phyloP scores from a whole-genome alignment of 1,284 basidiomycete species.

The Thecaphora thlaspeos region DNA sequence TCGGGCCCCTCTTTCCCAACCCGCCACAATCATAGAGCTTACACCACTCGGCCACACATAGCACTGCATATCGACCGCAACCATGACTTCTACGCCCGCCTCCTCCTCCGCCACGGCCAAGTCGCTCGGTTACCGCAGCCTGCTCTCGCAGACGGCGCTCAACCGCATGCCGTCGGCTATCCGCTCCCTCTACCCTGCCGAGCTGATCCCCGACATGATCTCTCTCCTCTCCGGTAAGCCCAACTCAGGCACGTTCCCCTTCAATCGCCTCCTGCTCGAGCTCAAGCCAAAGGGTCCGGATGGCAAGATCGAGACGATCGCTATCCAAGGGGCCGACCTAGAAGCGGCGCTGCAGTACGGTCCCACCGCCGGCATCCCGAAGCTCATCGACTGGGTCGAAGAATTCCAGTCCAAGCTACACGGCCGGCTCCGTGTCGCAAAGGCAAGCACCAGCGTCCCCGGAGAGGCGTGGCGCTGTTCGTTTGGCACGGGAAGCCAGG shows the following conservation, averaged over 20 bases:
- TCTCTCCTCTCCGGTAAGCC: constrained; percentile 74
- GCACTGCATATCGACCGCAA: too few relatives aligned
- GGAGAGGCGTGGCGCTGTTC: constrained; percentile 61
- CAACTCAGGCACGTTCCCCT: constrained; percentile 82
- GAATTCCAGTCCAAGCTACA: constrained; percentile 65
- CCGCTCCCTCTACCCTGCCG: constrained; percentile 71
- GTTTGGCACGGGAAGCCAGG: constrained; percentile 81
- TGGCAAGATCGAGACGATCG: constrained; percentile 34
- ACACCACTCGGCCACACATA: too few relatives aligned
- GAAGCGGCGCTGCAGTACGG: constrained; percentile 61
- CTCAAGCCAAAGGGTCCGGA: constrained; percentile 57
- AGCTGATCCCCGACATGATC: constrained; percentile 74
- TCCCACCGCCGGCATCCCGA: constrained; percentile 71
- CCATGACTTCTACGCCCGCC: too few relatives aligned
- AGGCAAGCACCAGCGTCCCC: constrained; percentile 55
- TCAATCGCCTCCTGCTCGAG: constrained; percentile 68
- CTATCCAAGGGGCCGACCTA: constrained; percentile 54
- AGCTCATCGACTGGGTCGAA: constrained; percentile 67
- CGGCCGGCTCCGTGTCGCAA: constrained; percentile 58
- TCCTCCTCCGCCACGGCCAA: not conserved
- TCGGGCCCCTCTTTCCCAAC: too few relatives aligned
- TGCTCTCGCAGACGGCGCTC: constrained; percentile 20
- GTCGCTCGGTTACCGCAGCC: constrained; percentile 11
- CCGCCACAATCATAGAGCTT: too few relatives aligned
- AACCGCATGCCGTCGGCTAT: constrained; percentile 57